Evolutionary conservation across 2,329 filamentous ascomycete genomes (phyloP), one percentile per base, ranked within the genome.

Genomic region (Fusarium sp.): DNA sequence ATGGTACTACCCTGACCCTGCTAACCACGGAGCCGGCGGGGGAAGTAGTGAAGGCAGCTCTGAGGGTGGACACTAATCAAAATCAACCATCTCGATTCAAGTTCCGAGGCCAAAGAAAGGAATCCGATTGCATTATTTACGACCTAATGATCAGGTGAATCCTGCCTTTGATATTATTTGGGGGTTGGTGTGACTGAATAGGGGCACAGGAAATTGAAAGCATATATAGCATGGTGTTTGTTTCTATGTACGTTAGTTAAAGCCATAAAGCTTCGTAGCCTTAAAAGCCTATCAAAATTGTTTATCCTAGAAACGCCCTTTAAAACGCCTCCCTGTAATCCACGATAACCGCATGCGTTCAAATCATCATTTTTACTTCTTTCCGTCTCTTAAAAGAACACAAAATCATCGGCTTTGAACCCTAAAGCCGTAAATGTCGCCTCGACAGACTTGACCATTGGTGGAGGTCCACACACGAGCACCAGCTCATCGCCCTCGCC

Each of bases 401-500:
- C 56, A 43, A 78, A 68, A 30, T 76, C 67, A 30, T 75, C 70
- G 6, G 75, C 69, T 26, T 66, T 75, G 92, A 93, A 97, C 0
- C 92, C 92, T 77, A 90, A 81, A 14, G 83, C 84, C 16, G 62
- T 63, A 26, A 86, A 78, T 26, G 87, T 85, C 46, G 81, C 77
- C 69, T 86, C 85, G 6, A 88, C 89, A 60, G 84, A 88, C 74
- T 89, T 90, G 80, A 97, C 93, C 82, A 97, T 83, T 5, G 90
- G 81, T 71, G 86, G 88, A 0, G 94, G 94, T 4, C 94, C 94
- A 80, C 94, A 97, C 18, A 97, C 84, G 61, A 97, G 79, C 16
- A 93, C 89, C 83, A 97, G 77, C 14, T 86, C 84, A 64, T 86
- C 84, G 1, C 81, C 71, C 34, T 82, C 69, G 77, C 75, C 45